These are phyloP conservation scores for Tricladium varicosporioides DNA, from an alignment of 2,329 filamentous ascomycete species.

Conservation along the genomic window DNA sequence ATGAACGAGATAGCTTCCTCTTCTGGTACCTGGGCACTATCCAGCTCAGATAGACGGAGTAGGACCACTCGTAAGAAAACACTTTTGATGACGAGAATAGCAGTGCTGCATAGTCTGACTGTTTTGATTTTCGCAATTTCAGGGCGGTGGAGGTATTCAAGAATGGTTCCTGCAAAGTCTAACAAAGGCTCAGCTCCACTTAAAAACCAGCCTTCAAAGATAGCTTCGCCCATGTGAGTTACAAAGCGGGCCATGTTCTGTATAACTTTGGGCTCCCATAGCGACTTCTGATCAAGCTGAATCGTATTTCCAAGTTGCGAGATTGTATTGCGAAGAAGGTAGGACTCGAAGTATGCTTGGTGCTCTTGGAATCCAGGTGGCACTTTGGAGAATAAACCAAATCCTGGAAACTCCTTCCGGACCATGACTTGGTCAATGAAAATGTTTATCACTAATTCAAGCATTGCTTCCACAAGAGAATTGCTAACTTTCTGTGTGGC, in stretches of 20 bases:
- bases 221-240: conserved; percentile 79
- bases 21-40: conserved; percentile 60
- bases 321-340: conserved; percentile 74
- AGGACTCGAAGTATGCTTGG: conserved; percentile 93
- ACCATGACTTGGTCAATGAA: conserved; percentile 83
- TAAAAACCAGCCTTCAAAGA: conserved; percentile 96
- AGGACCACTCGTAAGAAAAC: conserved; percentile 79
- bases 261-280: conserved; percentile 79
- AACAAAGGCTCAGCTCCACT: conserved; percentile 80
- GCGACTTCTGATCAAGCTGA: conserved; percentile 65
- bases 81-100: conserved; percentile 70
- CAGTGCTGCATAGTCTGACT: conserved; percentile 86
- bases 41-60: conserved; percentile 78
- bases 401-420: conserved; percentile 87
- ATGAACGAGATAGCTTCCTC: conserved; percentile 69
- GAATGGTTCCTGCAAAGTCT: conserved; percentile 78
- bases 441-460: conserved; percentile 75
- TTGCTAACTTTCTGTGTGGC: conserved; percentile 57
- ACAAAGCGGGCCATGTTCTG: conserved; percentile 84
- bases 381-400: conserved; percentile 81
- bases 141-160: conserved; percentile 86
- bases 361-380: conserved; percentile 93
- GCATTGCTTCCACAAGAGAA: conserved; percentile 69
- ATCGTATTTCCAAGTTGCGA: conserved; percentile 68
- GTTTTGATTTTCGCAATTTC: conserved; percentile 80